Evolutionary conservation across 805 yeast genomes (phyloP).

Genomic region (Isabelozyma gotoi): DNA sequence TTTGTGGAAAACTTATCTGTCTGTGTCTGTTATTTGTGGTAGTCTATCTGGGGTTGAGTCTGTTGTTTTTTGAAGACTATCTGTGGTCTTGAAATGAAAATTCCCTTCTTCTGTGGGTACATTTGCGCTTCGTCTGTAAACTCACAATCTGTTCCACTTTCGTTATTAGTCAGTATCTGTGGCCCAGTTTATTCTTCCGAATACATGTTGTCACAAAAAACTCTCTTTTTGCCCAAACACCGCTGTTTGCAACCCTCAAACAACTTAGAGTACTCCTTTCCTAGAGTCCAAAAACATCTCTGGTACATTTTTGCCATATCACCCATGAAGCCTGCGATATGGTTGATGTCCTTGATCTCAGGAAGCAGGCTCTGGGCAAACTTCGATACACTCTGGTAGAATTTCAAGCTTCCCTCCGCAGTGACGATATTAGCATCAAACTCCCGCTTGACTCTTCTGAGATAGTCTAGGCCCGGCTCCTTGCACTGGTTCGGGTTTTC

Average conservation of each 20-base stretch:
- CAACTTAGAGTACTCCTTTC: constrained; percentile 54
- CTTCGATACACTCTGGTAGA: constrained; percentile 41
- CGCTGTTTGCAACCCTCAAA: constrained; percentile 55
- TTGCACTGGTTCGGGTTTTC: constrained; percentile 20
- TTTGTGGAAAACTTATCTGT: no score
- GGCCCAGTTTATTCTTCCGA: no score
- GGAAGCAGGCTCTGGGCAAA: constrained; percentile 41
- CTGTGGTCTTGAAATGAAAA: no score
- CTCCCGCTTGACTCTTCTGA: constrained; percentile 48
- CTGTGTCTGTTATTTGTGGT: no score
- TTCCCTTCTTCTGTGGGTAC: no score
- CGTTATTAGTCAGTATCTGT: no score
- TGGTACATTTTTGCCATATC: constrained; percentile 36
- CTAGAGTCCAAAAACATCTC: constrained; percentile 54
- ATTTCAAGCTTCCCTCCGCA: constrained; percentile 25
- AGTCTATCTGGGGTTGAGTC: no score
- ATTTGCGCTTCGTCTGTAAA: no score
- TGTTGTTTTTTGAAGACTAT: no score
- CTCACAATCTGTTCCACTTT: no score
- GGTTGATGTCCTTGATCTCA: constrained; percentile 44
- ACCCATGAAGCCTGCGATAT: constrained; percentile 56
- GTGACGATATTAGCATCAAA: constrained; percentile 15
- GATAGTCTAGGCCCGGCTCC: constrained; percentile 52
- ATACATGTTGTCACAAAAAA: constrained; percentile 56
- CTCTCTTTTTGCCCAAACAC: constrained; percentile 48